Conservation (phyloP, 192 early-diverging fungal genomes). For the Pecoramyces ruminantium region DNA sequence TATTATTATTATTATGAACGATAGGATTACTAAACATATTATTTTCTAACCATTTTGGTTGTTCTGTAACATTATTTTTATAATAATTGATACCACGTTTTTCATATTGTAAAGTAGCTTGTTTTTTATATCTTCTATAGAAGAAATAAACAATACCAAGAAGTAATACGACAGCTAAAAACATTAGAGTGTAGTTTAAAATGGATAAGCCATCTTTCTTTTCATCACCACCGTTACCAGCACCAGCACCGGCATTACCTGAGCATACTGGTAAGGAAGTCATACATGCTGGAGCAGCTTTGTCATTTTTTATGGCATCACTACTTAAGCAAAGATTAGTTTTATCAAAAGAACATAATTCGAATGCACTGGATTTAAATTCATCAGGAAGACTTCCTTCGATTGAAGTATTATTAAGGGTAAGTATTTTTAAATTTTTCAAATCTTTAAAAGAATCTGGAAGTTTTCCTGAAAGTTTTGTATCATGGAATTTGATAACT, state of each 20-base stretch:
- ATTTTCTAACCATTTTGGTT: background rate
- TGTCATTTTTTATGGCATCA: background rate
- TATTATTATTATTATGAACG: background rate
- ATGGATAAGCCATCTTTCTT: background rate
- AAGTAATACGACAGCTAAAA: background rate
- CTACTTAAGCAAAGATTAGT: background rate
- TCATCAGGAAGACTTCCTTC: background rate
- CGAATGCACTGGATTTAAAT: background rate
- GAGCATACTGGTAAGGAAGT: background rate
- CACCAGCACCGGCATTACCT: background rate
- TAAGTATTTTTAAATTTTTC: background rate
- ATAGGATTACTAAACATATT: background rate
- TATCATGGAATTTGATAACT: background rate
- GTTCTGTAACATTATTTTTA: background rate
- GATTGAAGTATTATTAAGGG: background rate
- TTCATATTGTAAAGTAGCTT: background rate
- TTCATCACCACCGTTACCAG: background rate
- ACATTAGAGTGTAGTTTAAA: background rate
- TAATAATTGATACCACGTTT: background rate
- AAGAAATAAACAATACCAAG: background rate
- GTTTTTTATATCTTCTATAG: background rate
- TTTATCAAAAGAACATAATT: background rate
- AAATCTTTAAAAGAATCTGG: background rate
- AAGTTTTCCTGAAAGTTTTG: background rate
- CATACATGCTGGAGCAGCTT: background rate